Percentiles rank a stretch among this genome's conserved stretches.
Conservation (phyloP, 345 rosid genomes). For the Turritis glabra region DNA sequence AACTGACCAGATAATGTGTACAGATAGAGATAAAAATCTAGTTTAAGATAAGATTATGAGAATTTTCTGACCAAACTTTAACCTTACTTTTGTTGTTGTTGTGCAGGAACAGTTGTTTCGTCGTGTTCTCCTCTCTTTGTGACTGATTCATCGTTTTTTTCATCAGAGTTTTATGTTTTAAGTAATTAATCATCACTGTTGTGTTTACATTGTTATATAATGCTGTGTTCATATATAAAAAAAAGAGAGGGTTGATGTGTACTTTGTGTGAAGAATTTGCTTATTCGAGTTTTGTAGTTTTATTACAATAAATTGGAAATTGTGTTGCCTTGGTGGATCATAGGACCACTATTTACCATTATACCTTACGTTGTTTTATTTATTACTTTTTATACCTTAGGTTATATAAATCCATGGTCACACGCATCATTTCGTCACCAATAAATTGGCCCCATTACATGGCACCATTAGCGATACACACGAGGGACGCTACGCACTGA, state of each 20-base stretch:
- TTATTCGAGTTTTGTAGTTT: not conserved
- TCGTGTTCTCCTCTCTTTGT: conserved; percentile 22
- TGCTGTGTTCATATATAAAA: conserved; percentile 11
- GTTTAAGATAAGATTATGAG: not conserved
- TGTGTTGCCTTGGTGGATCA: not conserved
- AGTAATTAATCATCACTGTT: not conserved
- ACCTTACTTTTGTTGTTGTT: not conserved
- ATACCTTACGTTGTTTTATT: not conserved
- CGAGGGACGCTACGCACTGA: conserved; percentile 7
- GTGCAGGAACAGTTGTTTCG: conserved; percentile 33
- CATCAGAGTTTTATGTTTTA: conserved; percentile 1
- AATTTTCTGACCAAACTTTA: not conserved
- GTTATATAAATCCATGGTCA: not conserved
- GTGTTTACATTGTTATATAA: not conserved
- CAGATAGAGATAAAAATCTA: not conserved
- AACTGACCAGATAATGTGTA: not conserved
- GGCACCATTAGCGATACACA: conserved; percentile 29
- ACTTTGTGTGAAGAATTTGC: not conserved
- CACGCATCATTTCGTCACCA: conserved; percentile 21
- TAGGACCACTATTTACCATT: not conserved
- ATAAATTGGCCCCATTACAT: conserved; percentile 13
- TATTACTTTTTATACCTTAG: not conserved
- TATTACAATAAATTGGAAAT: not conserved
- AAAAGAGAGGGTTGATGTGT: conserved; percentile 18
- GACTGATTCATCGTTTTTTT: conserved; percentile 12